Conservation (phyloP, 2,329 filamentous ascomycete species). For the Erysiphe pulchra region DNA sequence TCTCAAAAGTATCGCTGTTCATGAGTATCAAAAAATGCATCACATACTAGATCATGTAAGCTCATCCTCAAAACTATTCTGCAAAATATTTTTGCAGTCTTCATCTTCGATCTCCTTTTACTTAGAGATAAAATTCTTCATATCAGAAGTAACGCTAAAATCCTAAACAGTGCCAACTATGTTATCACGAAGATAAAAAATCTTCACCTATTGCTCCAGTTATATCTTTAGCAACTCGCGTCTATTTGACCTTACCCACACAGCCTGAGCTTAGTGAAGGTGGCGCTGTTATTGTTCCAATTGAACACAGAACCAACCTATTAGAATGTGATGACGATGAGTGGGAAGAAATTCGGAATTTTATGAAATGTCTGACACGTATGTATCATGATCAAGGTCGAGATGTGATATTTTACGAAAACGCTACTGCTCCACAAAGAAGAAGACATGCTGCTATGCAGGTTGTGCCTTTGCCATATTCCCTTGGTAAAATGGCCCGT, state of each 20-base stretch:
- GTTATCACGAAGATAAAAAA: constrained; percentile 66
- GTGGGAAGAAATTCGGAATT: constrained; percentile 97
- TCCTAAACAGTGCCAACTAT: constrained; percentile 41
- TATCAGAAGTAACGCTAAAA: not conserved
- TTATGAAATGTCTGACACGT: constrained; percentile 87
- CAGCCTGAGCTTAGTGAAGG: constrained; percentile 68
- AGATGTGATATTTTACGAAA: constrained; percentile 93
- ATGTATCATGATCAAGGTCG: constrained; percentile 87
- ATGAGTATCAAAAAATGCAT: constrained; percentile 75
- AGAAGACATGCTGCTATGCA: constrained; percentile 67
- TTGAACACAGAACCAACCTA: constrained; percentile 67
- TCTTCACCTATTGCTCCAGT: constrained; percentile 60
- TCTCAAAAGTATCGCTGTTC: constrained; percentile 66
- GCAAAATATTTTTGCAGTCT: not conserved
- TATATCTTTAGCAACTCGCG: constrained; percentile 61
- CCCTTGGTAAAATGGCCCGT: constrained; percentile 70
- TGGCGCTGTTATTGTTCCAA: constrained; percentile 68
- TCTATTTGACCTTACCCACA: constrained; percentile 70
- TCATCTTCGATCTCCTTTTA: not conserved
- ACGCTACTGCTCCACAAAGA: constrained; percentile 57
- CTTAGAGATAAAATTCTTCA: not conserved
- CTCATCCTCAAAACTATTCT: too few relatives aligned
- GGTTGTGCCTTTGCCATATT: constrained; percentile 69
- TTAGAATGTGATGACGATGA: constrained; percentile 98
- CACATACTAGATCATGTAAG: constrained; percentile 42